These are phyloP conservation scores for Phytophthora meadii DNA, from an alignment of 352 stramenopile genomes.

Conservation along the genomic window DNA sequence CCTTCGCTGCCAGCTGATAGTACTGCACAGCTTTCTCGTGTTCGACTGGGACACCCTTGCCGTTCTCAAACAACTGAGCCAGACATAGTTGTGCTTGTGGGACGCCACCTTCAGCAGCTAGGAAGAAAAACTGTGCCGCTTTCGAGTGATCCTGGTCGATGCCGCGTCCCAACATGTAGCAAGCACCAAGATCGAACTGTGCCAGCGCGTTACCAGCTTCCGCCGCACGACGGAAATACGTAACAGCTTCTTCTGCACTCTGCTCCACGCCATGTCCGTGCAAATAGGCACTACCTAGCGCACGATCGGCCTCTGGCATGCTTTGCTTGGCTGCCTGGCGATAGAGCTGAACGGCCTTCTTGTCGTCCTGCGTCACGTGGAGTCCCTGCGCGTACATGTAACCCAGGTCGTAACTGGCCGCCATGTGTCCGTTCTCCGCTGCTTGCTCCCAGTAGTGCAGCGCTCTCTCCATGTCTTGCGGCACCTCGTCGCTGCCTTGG, in stretches of 20 bases:
- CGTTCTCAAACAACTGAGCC: slow-evolving; percentile 76
- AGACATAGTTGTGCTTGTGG: slow-evolving; percentile 79
- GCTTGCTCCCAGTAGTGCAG: slow-evolving; percentile 74
- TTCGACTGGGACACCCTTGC: slow-evolving; percentile 55
- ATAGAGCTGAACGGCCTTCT: slow-evolving; percentile 70
- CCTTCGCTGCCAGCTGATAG: slow-evolving; percentile 72
- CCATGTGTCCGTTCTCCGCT: slow-evolving; percentile 69
- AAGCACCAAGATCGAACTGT: slow-evolving; percentile 85
- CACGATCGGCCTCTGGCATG: slow-evolving; percentile 77
- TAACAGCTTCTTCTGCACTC: slow-evolving; percentile 45
- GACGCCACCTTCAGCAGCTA: slow-evolving; percentile 64
- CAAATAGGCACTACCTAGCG: slow-evolving; percentile 65
- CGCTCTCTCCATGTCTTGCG: slow-evolving; percentile 42
- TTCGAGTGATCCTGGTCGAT: slow-evolving; percentile 56
- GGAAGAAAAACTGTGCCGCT: slow-evolving; percentile 80
- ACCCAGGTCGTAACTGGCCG: slow-evolving; percentile 75
- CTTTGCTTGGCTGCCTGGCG: slow-evolving; percentile 56
- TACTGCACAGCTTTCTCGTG: slow-evolving; percentile 75
- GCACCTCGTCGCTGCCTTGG: slow-evolving; percentile 46
- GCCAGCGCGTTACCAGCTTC: slow-evolving; percentile 63
- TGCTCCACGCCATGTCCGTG: slow-evolving; percentile 42
- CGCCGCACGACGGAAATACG: slow-evolving; percentile 69
- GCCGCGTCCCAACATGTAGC: slow-evolving; percentile 78
- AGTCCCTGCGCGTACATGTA: slow-evolving; percentile 80
- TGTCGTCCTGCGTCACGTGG: slow-evolving; percentile 64